phyloP scores from a whole-genome alignment of 1,139 yeast genomes.

The Scheffersomyces segobiensis region DNA sequence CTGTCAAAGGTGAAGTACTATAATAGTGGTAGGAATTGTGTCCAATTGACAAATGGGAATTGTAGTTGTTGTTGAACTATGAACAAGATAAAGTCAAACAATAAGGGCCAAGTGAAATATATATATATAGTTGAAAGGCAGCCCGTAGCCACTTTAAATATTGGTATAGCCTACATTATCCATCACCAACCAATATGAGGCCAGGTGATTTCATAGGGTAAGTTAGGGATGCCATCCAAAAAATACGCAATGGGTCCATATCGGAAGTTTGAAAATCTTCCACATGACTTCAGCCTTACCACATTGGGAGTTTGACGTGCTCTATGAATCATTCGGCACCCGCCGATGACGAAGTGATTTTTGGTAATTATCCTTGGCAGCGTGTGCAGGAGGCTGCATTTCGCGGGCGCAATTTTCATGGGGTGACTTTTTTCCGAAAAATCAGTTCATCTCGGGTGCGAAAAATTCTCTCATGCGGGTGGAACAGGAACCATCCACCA shows the following conservation, averaged over 20 bases:
- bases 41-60: background rate
- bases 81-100: background rate
- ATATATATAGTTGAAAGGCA: background rate
- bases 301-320: background rate
- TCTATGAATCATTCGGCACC: background rate
- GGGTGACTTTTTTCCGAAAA: background rate
- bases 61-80: background rate
- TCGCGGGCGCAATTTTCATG: background rate
- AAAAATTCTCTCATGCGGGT: background rate
- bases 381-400: background rate
- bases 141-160: background rate
- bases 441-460: background rate
- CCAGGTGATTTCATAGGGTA: conserved; percentile 1
- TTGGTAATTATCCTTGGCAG: background rate
- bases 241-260: background rate
- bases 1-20: background rate
- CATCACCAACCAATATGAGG: background rate
- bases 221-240: background rate
- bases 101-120: background rate
- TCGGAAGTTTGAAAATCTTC: background rate
- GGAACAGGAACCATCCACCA: background rate
- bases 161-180: background rate
- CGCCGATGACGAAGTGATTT: background rate
- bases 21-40: background rate
- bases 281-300: background rate